phyloP scores from a whole-genome alignment of 1,284 basidiomycete genomes.

The Sanghuangporus baumii region DNA sequence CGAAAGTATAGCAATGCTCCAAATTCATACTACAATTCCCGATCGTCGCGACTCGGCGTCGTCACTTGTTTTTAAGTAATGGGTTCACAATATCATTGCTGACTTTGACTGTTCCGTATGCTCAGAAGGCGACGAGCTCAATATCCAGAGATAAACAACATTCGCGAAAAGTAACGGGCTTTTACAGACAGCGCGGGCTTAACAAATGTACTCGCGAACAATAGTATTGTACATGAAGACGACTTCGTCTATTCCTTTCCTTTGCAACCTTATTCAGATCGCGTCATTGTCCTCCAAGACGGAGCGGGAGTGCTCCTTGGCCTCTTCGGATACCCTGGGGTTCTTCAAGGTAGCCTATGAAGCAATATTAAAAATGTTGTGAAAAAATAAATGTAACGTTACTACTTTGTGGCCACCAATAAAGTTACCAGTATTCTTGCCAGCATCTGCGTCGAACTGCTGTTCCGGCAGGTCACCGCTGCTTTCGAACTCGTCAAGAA shows the following conservation, averaged over 20 bases:
- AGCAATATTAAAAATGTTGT: not conserved
- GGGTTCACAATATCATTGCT: no score
- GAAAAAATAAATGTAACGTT: not conserved
- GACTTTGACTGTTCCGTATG: no score
- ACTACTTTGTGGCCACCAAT: constrained; percentile 24
- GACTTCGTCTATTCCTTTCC: not conserved
- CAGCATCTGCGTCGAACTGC: not conserved
- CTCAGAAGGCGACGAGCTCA: no score
- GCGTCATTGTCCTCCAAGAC: constrained; percentile 20
- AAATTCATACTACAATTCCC: no score
- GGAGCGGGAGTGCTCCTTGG: constrained; percentile 25
- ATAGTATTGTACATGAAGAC: not conserved
- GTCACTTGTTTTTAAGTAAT: no score
- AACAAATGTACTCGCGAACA: not conserved
- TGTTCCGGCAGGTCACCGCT: constrained; percentile 1
- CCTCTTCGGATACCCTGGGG: constrained; percentile 26
- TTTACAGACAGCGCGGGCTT: no score
- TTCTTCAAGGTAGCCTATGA: constrained; percentile 20
- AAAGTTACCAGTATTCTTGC: constrained; percentile 19
- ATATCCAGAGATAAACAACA: no score
- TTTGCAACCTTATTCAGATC: not conserved
- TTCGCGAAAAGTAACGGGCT: no score
- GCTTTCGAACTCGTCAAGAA: constrained; percentile 35
- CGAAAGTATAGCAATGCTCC: no score
- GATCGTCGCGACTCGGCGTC: no score